phyloP scores from a whole-genome alignment of 768 basidiomycete species.

The Cystofilobasidium capitatum region DNA sequence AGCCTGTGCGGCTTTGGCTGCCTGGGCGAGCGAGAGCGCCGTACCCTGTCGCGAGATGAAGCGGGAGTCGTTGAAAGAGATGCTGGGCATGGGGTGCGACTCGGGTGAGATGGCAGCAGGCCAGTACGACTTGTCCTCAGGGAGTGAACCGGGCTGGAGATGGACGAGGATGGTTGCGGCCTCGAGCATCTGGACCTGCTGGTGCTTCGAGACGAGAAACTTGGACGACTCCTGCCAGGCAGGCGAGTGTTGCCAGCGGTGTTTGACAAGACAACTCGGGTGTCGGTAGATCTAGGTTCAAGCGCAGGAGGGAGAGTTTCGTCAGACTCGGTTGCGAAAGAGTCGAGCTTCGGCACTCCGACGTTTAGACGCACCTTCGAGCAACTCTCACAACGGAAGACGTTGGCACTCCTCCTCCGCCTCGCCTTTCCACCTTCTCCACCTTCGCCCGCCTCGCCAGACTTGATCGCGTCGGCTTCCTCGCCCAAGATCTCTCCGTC shows the following conservation, averaged over 20 bases:
- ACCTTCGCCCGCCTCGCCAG: background rate
- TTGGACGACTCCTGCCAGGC: conserved; percentile 92
- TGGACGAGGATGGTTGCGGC: conserved; percentile 92
- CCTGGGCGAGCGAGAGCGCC: background rate
- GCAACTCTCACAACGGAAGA: conserved; percentile 88
- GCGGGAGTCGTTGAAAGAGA: conserved; percentile 28
- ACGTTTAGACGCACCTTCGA: conserved; percentile 58
- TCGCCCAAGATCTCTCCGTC: conserved; percentile 25
- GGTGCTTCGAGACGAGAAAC: conserved; percentile 85
- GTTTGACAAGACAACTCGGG: conserved; percentile 90
- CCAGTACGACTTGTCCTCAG: conserved; percentile 61
- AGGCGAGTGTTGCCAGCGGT: conserved; percentile 94
- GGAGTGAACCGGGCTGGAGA: conserved; percentile 66
- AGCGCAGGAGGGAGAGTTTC: conserved; percentile 12
- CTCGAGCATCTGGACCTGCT: conserved; percentile 93
- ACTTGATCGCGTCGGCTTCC: conserved; percentile 14
- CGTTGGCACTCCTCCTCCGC: conserved; percentile 67
- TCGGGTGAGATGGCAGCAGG: conserved; percentile 33
- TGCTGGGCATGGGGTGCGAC: conserved; percentile 30
- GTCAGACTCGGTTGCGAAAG: background rate
- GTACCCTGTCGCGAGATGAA: conserved; percentile 4
- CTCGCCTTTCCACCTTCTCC: background rate
- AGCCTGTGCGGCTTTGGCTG: background rate
- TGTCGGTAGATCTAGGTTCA: conserved; percentile 47
- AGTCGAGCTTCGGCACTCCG: background rate